Evolutionary conservation across 2,329 filamentous ascomycete genomes (phyloP), one percentile per base, ranked within the genome.

Genomic region (Coniosporium uncinatum): DNA sequence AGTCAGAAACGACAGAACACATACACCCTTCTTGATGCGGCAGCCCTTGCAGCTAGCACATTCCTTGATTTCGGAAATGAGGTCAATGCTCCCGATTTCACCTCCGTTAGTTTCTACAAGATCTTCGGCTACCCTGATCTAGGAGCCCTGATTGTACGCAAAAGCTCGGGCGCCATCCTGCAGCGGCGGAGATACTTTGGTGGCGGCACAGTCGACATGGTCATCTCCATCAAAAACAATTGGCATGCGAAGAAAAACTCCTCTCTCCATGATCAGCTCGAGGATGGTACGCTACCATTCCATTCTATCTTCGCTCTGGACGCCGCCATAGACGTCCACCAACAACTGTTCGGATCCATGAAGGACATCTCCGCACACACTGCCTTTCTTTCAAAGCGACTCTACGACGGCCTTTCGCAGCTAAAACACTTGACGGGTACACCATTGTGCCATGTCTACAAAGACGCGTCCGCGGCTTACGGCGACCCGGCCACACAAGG

Each of bases 51-150:
- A 8, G 82, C 88, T 5, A 95, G 90, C 1, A 79, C 85, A 4
- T 79, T 79, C 1, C 68, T 97, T 5, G 78, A 94, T 54, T 67
- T 97, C 3, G 70, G 78, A 42, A 66, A 85, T 49, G 51, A 72
- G 0, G 65, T 69, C 0, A 57, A 64, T 1, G 80, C 84, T 0
- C 86, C 91, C 1, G 91, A 97, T 58, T 97, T 97, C 50, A 83
- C 79, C 0, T 85, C 88, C 0, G 55, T 97, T 33, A 96, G 90
- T 60, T 81, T 97, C 48, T 94, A 96, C 67, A 98, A 97, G 61
- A 90, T 96, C n/a, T 97, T 97, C 59, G 91, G 93, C 1, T 96
- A 96, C 49, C 91, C 91, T 0, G 88, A 97, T 57, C 70, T 97
- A 2, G 91, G 91, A 2, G 89, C 83, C 2, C 65, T 98, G 43